These are phyloP conservation scores for Phytophthora fragariae DNA, from an alignment of 352 stramenopile species.

Conservation along the genomic window DNA sequence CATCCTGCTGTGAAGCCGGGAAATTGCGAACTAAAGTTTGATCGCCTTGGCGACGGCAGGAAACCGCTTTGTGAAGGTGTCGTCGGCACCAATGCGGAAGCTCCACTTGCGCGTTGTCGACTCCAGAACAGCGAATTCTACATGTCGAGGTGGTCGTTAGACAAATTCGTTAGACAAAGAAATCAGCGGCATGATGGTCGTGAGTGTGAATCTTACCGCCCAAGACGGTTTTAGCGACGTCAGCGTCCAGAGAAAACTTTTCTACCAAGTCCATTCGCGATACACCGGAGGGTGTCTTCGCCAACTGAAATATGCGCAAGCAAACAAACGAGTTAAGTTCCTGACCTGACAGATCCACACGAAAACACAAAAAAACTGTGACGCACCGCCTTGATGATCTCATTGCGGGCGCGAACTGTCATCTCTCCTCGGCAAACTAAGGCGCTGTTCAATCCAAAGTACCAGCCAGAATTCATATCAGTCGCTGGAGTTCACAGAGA, in stretches of 20 bases:
- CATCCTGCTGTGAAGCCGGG: neutral
- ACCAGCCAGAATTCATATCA: neutral
- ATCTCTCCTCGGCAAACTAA: conserved; percentile 48
- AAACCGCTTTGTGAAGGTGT: conserved; percentile 63
- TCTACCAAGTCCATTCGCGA: conserved; percentile 57
- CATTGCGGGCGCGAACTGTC: conserved; percentile 43
- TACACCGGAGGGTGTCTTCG: conserved; percentile 45
- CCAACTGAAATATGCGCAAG: conserved; percentile 30
- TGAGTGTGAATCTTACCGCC: conserved; percentile 37
- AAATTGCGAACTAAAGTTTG: conserved; percentile 42
- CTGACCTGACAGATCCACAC: neutral
- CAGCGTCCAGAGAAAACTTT: conserved; percentile 48
- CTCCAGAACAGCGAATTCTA: conserved; percentile 63
- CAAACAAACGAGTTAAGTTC: conserved; percentile 9
- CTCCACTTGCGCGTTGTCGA: conserved; percentile 54
- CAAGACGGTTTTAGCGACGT: conserved; percentile 57
- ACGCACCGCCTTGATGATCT: conserved; percentile 64
- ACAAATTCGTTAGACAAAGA: conserved; percentile 10
- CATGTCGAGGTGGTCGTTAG: neutral
- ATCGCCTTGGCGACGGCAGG: conserved; percentile 54
- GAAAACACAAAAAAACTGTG: neutral
- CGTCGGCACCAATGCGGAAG: conserved; percentile 58
- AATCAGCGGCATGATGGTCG: neutral
- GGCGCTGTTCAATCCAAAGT: conserved; percentile 18
- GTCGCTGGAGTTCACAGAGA: too few relatives aligned